These are phyloP conservation scores for Vinca minor DNA, from an alignment of 257 asterid species.

Conservation along the genomic window DNA sequence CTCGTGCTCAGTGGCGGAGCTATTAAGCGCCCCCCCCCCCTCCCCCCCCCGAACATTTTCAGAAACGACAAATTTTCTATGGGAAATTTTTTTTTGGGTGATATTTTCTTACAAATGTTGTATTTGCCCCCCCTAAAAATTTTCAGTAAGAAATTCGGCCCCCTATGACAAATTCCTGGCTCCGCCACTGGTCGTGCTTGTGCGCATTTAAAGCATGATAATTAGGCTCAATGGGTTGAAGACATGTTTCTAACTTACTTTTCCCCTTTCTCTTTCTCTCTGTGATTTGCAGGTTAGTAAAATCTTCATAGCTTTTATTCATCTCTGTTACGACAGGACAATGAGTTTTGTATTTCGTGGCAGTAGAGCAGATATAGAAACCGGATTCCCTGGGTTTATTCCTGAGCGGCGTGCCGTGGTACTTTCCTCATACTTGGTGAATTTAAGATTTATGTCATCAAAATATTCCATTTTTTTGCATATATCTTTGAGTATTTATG, in stretches of 20 bases:
- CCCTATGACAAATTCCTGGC: no score
- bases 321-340: constrained; percentile 9
- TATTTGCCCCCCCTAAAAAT: no score
- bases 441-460: background rate
- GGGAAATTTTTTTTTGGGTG: no score
- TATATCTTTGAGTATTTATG: background rate
- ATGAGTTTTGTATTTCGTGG: constrained; percentile 99
- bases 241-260: background rate
- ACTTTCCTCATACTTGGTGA: constrained; percentile 18
- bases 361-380: constrained; percentile 78
- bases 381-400: constrained; percentile 81
- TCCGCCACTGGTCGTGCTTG: no score
- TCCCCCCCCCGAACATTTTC: no score
- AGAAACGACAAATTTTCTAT: no score
- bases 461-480: background rate
- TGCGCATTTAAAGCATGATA: constrained; percentile 1
- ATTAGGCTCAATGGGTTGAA: background rate
- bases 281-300: constrained; percentile 7
- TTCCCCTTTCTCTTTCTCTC: background rate
- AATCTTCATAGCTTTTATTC: constrained; percentile 13
- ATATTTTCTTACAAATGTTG: no score
- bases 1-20: no score
- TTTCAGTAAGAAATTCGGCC: no score
- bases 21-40: no score
- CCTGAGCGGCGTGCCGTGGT: constrained; percentile 92